These are phyloP conservation scores for Asparagopsis taxiformis DNA, from an alignment of 31 red algal genomes.

Conservation along the genomic window DNA sequence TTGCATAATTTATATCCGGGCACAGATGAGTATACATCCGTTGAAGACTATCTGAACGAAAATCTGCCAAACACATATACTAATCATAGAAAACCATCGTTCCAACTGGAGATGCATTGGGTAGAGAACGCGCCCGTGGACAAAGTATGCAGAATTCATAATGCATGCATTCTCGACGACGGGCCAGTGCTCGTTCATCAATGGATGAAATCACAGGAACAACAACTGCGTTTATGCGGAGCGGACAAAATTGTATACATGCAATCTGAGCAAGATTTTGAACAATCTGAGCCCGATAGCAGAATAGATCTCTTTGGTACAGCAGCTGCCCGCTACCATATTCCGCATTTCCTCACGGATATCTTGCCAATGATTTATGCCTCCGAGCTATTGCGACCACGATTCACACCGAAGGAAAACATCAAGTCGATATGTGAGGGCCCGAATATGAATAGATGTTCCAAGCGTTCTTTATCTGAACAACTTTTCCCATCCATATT, in stretches of 20 bases:
- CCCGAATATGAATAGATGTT: constrained; percentile 22
- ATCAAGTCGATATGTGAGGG: constrained; percentile 39
- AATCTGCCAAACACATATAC: neutral
- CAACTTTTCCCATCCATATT: constrained; percentile 14
- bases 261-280: constrained; percentile 29
- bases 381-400: constrained; percentile 48
- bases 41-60: neutral
- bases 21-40: neutral
- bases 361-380: constrained; percentile 58
- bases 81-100: constrained; percentile 31
- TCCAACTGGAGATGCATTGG: constrained; percentile 58
- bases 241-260: constrained; percentile 35
- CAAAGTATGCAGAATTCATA: constrained; percentile 62
- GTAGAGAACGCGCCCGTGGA: constrained; percentile 32
- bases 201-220: constrained; percentile 58
- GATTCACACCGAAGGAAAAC: neutral
- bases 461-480: neutral
- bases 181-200: constrained; percentile 51
- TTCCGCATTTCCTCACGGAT: constrained; percentile 75
- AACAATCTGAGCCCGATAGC: constrained; percentile 9
- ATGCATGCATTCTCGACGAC: constrained; percentile 40
- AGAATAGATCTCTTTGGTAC: constrained; percentile 41
- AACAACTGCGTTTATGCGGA: constrained; percentile 31
- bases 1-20: neutral
- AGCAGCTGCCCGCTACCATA: constrained; percentile 41